phyloP scores from a whole-genome alignment of 352 stramenopile species.

The Phytophthora lateralis region DNA sequence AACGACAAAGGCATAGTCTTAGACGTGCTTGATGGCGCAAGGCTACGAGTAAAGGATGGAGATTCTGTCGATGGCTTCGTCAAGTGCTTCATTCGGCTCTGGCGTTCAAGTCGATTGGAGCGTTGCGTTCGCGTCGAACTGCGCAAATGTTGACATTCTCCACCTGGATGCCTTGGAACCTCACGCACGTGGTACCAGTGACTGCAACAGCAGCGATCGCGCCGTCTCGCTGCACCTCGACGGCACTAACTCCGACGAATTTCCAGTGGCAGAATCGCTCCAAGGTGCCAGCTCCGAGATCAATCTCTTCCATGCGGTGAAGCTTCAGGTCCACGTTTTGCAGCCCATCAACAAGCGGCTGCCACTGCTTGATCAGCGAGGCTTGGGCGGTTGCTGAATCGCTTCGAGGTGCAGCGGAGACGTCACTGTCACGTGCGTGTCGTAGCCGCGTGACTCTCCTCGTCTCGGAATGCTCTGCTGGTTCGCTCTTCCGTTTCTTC shows the following conservation, averaged over 20 bases:
- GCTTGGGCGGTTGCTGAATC: conserved; percentile 4
- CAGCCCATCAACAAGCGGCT: conserved; percentile 36
- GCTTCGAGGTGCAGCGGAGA: conserved; percentile 6
- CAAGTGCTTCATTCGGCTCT: neutral
- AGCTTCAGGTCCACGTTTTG: conserved; percentile 44
- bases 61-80: neutral
- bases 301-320: conserved; percentile 21
- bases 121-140: conserved; percentile 19
- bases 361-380: conserved; percentile 41
- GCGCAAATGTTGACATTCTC: conserved; percentile 21
- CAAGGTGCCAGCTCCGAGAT: conserved; percentile 11
- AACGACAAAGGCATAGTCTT: neutral
- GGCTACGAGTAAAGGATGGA: neutral
- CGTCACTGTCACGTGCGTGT: conserved; percentile 13
- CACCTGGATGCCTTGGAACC: conserved; percentile 26
- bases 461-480: neutral
- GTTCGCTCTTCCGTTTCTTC: neutral
- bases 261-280: conserved; percentile 35
- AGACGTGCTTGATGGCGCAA: neutral
- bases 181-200: conserved; percentile 34
- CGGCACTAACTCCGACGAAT: conserved; percentile 28
- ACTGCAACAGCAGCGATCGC: conserved; percentile 23
- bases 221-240: conserved; percentile 24
- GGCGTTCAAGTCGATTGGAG: conserved; percentile 9
- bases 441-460: conserved; percentile 24